phyloP scores from a whole-genome alignment of 2,329 filamentous ascomycete genomes.

The Alternaria tenuissima region DNA sequence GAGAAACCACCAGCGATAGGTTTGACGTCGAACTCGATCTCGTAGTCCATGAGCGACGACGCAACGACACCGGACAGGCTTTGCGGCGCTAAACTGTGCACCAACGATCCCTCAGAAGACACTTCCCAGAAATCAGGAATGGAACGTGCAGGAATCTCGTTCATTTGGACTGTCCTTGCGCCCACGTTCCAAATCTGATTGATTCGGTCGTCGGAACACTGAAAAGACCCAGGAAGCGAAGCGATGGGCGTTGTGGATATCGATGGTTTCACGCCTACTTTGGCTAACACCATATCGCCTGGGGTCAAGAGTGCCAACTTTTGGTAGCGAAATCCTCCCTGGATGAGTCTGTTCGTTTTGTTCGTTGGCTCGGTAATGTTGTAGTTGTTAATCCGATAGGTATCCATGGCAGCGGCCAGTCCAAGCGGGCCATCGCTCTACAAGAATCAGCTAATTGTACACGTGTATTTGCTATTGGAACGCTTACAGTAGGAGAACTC shows the following conservation, averaged over 20 bases:
- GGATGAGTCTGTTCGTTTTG: slow-evolving; percentile 48
- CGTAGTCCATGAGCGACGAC: no score
- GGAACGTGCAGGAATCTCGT: slow-evolving; percentile 37
- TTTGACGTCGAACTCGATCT: no score
- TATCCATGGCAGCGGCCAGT: slow-evolving; percentile 51
- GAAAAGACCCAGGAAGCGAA: no score
- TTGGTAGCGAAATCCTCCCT: slow-evolving; percentile 51
- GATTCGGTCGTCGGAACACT: slow-evolving; percentile 18
- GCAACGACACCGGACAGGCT: no score
- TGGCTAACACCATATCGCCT: no score
- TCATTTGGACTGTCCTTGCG: slow-evolving; percentile 44
- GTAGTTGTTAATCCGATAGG: slow-evolving; percentile 48
- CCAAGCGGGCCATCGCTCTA: slow-evolving; percentile 46
- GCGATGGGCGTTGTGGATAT: no score
- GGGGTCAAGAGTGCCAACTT: slow-evolving; percentile 47
- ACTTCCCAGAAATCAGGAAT: slow-evolving; percentile 41
- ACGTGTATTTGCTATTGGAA: no score
- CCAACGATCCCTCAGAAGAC: slow-evolving; percentile 25
- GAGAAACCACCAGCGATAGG: no score
- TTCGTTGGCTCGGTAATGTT: slow-evolving; percentile 36
- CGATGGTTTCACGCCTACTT: no score
- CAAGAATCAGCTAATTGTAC: not conserved
- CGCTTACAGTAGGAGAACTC: no score
- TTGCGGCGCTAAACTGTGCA: no score
- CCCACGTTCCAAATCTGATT: slow-evolving; percentile 33